A percentile compares a stretch with the other conserved stretches of the same genome.
These are phyloP conservation scores for Macroventuria anomochaeta DNA, from an alignment of 2,329 filamentous ascomycete genomes.

Conservation along the genomic window DNA sequence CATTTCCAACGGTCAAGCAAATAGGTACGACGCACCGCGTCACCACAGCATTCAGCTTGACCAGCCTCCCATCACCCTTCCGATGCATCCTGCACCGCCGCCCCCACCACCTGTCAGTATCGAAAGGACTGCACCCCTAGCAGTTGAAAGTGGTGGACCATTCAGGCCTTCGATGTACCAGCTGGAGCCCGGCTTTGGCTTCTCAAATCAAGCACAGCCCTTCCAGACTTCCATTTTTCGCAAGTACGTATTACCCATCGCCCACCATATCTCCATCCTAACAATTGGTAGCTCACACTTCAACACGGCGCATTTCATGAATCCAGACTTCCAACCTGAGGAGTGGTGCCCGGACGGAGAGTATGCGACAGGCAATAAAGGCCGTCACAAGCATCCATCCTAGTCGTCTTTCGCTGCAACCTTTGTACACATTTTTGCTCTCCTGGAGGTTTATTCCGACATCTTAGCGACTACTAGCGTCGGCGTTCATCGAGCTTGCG, in stretches of 20 bases:
- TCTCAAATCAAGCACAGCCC: constrained; percentile 48
- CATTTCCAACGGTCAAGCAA: constrained; percentile 34
- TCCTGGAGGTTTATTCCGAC: constrained; percentile 39
- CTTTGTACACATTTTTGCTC: constrained; percentile 27
- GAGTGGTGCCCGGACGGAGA: constrained; percentile 59
- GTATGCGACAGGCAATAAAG: constrained; percentile 49
- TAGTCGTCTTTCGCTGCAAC: constrained; percentile 28
- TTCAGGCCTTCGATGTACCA: constrained; percentile 57
- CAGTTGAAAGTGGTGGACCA: constrained; percentile 47
- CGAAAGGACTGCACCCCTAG: constrained; percentile 37
- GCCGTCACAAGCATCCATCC: constrained; percentile 47
- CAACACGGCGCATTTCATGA: constrained; percentile 60
- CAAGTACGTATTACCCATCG: constrained; percentile 47
- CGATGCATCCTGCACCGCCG: constrained; percentile 37
- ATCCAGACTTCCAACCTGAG: constrained; percentile 60
- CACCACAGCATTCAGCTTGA: constrained; percentile 44
- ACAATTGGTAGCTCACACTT: constrained; percentile 54
- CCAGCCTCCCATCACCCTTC: constrained; percentile 40
- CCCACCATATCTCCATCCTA: constrained; percentile 8
- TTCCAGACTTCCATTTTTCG: constrained; percentile 59
- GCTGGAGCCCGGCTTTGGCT: constrained; percentile 51
- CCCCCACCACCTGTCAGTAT: constrained; percentile 38
- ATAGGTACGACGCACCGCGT: constrained; percentile 34
- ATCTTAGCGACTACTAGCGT: constrained; percentile 48
- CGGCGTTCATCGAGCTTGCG: constrained; percentile 45